Conservation (phyloP, 2,329 filamentous ascomycete species). For the Falciphora oryzae region DNA sequence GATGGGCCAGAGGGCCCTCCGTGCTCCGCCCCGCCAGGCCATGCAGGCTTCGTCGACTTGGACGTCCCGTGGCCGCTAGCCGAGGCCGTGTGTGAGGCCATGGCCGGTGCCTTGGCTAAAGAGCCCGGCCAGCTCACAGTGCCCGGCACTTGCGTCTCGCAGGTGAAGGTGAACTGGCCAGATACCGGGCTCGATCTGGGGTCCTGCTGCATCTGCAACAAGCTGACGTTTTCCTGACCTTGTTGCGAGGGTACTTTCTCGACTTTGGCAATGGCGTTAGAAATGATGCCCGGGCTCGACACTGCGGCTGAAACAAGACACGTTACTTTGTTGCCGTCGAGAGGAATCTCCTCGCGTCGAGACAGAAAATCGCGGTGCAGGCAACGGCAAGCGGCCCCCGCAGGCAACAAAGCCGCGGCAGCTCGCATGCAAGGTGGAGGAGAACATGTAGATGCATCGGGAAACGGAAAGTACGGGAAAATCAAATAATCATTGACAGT, state of each 20-base stretch:
- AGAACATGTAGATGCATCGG: neutral
- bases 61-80: neutral
- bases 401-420: neutral
- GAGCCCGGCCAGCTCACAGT: slow-evolving; percentile 67
- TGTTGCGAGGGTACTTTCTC: slow-evolving; percentile 59
- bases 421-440: neutral
- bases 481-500: neutral
- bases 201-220: slow-evolving; percentile 63
- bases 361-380: neutral
- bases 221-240: slow-evolving; percentile 73
- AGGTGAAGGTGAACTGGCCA: slow-evolving; percentile 94
- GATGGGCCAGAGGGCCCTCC: neutral
- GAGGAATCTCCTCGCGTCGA: neutral
- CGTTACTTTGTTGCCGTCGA: neutral
- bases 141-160: slow-evolving; percentile 80
- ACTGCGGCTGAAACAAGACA: slow-evolving; percentile 8
- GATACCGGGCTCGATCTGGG: slow-evolving; percentile 61
- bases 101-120: slow-evolving; percentile 16
- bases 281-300: slow-evolving; percentile 66
- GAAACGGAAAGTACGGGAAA: neutral
- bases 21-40: slow-evolving; percentile 2
- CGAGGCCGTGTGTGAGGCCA: slow-evolving; percentile 3
- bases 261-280: slow-evolving; percentile 83
- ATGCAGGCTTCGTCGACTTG: neutral
- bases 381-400: neutral